Base-by-base conservation (phyloP, 306 rosid species). In the Vigna mungo region DNA sequence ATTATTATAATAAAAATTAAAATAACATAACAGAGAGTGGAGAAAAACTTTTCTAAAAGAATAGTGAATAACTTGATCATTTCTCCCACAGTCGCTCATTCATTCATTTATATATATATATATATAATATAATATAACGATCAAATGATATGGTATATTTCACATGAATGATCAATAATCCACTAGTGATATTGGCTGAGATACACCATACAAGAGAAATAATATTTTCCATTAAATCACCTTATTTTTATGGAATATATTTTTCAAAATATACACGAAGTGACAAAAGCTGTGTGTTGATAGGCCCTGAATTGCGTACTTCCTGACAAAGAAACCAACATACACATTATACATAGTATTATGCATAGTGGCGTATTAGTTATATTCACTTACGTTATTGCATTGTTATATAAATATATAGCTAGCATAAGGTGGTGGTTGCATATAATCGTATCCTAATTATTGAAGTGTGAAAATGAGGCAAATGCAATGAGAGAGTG, bases 401-500 rank as follows among this genome's bases (percentile, higher is more conserved):
- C 69, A 66, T 34, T 44, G n/a, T 15, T 63, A 63, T n/a, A 16
- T n/a, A 16, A 30, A 36, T 63, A 63, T 21, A 65, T 65, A 46
- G 55, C 16, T 30, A 25, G 10, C 23, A 7, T 58, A 30, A 4
- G 30, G 1, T 3, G 11, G 77, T 60, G 65, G 5, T 70, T 71
- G 49, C 65, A 62, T 61, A 16, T 20, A 62, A 46, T 34, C 20
- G 46, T 11, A 9, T 32, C 25, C 43, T 44, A 47, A 39, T 39
- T 65, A 59, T 47, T 60, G 32, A 36, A 79, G 65, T 32, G 27
- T 41, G 53, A 37, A 30, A 36, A 74, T 15, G 43, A 47, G 27
- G 5, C 27, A 44, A 32, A 63, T 53, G 55, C 85, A 76, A 76
- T 76, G 9, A 53, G 74, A 13, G 48, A 30, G 62, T 76, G 82